Evolutionary conservation across 176 grass and related monocot species (phyloP).

Genomic region (Eremochloa ophiuroides): DNA sequence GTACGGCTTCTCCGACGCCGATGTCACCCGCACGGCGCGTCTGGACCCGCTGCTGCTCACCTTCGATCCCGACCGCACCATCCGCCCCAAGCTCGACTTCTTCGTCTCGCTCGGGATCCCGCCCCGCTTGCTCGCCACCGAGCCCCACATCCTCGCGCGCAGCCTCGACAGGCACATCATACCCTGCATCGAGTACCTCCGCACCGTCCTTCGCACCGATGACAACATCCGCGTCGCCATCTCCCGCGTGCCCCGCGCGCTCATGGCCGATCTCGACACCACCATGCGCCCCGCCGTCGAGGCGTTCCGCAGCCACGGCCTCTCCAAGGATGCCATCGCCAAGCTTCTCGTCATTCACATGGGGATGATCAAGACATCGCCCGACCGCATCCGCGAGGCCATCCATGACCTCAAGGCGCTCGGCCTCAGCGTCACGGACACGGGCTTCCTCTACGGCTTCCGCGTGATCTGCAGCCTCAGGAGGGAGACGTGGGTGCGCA

Average conservation of each 20-base stretch:
- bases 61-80: neutral
- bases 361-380: neutral
- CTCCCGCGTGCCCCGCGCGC: neutral
- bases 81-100: conserved; percentile 51
- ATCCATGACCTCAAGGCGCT: conserved; percentile 30
- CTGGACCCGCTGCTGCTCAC: neutral
- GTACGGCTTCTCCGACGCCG: conserved; percentile 38
- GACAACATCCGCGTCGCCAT: neutral
- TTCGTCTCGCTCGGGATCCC: conserved; percentile 24
- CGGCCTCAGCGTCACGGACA: neutral
- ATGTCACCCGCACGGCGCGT: neutral
- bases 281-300: conserved; percentile 31
- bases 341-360: conserved; percentile 10
- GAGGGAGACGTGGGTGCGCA: conserved; percentile 28
- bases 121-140: neutral
- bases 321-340: conserved; percentile 1
- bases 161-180: conserved; percentile 32
- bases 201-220: conserved; percentile 18
- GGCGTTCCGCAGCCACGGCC: conserved; percentile 8
- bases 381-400: conserved; percentile 15
- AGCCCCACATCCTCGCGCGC: neutral
- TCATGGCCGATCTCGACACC: neutral
- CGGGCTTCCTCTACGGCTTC: conserved; percentile 19
- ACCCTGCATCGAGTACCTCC: conserved; percentile 31
- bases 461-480: neutral